Evolutionary conservation across 345 rosid genomes (phyloP).

Genomic region (Eucalyptus sp.): DNA sequence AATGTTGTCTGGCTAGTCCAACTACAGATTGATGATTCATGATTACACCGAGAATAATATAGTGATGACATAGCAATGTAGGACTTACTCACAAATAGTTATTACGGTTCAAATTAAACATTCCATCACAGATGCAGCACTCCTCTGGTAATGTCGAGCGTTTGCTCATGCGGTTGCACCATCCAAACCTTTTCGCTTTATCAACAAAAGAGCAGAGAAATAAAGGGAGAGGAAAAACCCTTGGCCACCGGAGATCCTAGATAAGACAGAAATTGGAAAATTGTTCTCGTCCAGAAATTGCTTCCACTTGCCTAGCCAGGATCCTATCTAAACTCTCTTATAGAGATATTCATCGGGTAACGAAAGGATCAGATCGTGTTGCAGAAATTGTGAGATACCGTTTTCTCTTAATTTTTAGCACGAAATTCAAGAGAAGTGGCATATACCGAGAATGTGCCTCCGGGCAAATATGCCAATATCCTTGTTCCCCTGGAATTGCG

Average conservation of each 20-base stretch:
- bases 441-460: background rate
- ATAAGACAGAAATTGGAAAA: background rate
- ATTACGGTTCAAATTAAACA: fast-evolving
- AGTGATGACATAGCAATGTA: fast-evolving
- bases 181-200: background rate
- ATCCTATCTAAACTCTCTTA: background rate
- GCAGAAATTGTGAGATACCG: background rate
- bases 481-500: background rate
- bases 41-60: fast-evolving
- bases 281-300: background rate
- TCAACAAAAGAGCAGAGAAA: background rate
- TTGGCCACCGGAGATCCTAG: background rate
- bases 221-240: background rate
- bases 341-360: fast-evolving
- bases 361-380: background rate
- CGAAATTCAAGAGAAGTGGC: background rate
- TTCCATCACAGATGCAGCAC: fast-evolving
- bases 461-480: background rate
- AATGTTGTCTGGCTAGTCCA: background rate
- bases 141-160: background rate
- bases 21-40: background rate
- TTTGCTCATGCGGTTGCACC: fast-evolving
- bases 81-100: no score
- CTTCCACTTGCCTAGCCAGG: background rate
- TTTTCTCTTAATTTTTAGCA: background rate